Percentiles rank a stretch among this genome's conserved stretches.
These are phyloP conservation scores for Phialemoniopsis sp. DNA, from an alignment of 2,329 filamentous ascomycete species.

Conservation along the genomic window DNA sequence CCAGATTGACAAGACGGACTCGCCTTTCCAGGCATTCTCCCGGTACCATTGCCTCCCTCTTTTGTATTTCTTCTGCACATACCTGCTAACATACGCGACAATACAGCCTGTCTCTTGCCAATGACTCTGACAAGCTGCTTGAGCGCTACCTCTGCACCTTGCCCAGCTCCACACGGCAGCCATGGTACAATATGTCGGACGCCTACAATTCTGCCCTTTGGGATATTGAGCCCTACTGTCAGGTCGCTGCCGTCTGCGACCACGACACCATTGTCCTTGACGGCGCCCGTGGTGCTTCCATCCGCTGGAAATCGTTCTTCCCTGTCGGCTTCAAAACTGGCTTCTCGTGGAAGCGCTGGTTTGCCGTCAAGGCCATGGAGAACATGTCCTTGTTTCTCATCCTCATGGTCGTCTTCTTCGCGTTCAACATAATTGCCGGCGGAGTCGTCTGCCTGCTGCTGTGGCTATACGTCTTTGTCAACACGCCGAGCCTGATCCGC, in stretches of 20 bases:
- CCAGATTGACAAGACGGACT: conserved; percentile 23
- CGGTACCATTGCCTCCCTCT: conserved; percentile 4
- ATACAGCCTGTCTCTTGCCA: conserved; percentile 22
- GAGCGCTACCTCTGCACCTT: conserved; percentile 25
- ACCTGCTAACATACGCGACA: background rate
- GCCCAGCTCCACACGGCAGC: conserved; percentile 13
- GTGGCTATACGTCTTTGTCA: conserved; percentile 16
- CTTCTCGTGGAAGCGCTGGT: conserved; percentile 1
- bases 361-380: background rate
- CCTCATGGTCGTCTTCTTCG: background rate
- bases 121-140: conserved; percentile 27
- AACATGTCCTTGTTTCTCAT: background rate
- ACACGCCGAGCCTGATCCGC: conserved; percentile 18
- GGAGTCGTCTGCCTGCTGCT: conserved; percentile 17
- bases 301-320: conserved; percentile 25
- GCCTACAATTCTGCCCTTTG: conserved; percentile 23
- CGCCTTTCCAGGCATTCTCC: conserved; percentile 29
- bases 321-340: conserved; percentile 3
- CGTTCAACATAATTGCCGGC: background rate
- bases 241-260: conserved; percentile 25
- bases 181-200: conserved; percentile 19
- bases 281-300: conserved; percentile 21
- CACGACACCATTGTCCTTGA: conserved; percentile 27
- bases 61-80: background rate
- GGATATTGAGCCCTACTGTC: conserved; percentile 25